A percentile compares a stretch with the other conserved stretches of the same genome.
These are phyloP conservation scores for Fusarium sp. DNA, from an alignment of 2,329 filamentous ascomycete species.

Conservation along the genomic window DNA sequence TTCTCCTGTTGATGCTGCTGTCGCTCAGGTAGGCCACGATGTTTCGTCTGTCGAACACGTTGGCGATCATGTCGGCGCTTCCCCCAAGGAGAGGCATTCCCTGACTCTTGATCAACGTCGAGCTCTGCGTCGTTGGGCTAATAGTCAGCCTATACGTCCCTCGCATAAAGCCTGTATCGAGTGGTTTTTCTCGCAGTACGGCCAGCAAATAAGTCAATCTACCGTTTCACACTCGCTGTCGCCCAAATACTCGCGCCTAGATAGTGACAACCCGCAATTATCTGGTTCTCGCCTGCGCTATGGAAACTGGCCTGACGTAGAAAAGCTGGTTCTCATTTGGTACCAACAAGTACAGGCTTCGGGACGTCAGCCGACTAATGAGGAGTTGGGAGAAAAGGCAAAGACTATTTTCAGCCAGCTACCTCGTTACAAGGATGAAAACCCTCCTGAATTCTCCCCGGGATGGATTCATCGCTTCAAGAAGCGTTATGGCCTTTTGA, in stretches of 20 bases:
- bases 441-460: conserved; percentile 70
- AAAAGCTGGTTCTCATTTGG: conserved; percentile 68
- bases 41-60: conserved; percentile 28
- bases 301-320: conserved; percentile 73
- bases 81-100: conserved; percentile 65
- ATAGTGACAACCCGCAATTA: conserved; percentile 68
- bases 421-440: conserved; percentile 70
- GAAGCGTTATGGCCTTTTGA: conserved; percentile 70
- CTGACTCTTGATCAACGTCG: conserved; percentile 72
- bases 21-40: conserved; percentile 38
- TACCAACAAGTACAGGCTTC: conserved; percentile 63
- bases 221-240: conserved; percentile 72
- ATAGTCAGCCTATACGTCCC: conserved; percentile 65
- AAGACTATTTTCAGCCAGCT: conserved; percentile 69
- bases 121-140: conserved; percentile 70
- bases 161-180: conserved; percentile 73
- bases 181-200: conserved; percentile 69
- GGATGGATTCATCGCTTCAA: conserved; percentile 75
- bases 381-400: conserved; percentile 71
- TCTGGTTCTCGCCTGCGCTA: conserved; percentile 72
- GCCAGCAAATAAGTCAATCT: conserved; percentile 71
- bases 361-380: conserved; percentile 70
- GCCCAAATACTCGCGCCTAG: conserved; percentile 70
- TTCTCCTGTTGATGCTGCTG: conserved; percentile 40
- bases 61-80: conserved; percentile 15